These are phyloP conservation scores for Neofusicoccum kwambonambiense DNA, from an alignment of 2,329 filamentous ascomycete species.

Conservation along the genomic window DNA sequence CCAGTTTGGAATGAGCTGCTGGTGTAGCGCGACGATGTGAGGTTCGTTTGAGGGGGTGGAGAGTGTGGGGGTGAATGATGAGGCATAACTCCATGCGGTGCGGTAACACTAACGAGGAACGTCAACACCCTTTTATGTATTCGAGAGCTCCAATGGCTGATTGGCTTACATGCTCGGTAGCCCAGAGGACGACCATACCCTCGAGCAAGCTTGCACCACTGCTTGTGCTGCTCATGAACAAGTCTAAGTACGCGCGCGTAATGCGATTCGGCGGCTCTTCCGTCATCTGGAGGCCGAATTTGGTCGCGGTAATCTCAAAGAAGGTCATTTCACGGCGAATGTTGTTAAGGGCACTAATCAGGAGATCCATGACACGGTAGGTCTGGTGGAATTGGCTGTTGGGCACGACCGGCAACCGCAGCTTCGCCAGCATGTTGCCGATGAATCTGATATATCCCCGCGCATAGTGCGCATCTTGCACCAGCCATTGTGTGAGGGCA, in stretches of 20 bases:
- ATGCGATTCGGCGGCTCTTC: conserved; percentile 46
- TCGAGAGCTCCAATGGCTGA: not conserved
- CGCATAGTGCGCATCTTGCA: conserved; percentile 70
- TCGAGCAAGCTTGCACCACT: conserved; percentile 59
- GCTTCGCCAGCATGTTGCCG: conserved; percentile 61
- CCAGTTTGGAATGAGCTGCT: conserved; percentile 53
- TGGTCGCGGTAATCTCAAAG: conserved; percentile 62
- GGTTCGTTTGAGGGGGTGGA: conserved; percentile 39
- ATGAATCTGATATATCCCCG: conserved; percentile 68
- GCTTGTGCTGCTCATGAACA: conserved; percentile 58
- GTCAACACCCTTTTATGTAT: not conserved
- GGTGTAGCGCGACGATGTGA: conserved; percentile 49
- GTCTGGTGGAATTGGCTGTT: conserved; percentile 48
- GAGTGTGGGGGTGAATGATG: conserved; percentile 42
- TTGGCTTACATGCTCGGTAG: conserved; percentile 61
- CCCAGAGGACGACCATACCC: conserved; percentile 71
- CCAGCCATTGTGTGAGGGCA: conserved; percentile 64
- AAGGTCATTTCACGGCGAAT: conserved; percentile 66
- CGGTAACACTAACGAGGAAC: conserved; percentile 41
- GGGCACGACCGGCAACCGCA: conserved; percentile 53
- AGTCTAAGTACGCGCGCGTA: conserved; percentile 56
- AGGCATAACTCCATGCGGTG: conserved; percentile 49
- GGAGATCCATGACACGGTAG: conserved; percentile 60
- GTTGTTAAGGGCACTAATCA: conserved; percentile 64
- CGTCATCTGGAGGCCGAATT: conserved; percentile 57